Conservation (phyloP, 2,329 filamentous ascomycete genomes). For the Pestalotiopsis sp. region DNA sequence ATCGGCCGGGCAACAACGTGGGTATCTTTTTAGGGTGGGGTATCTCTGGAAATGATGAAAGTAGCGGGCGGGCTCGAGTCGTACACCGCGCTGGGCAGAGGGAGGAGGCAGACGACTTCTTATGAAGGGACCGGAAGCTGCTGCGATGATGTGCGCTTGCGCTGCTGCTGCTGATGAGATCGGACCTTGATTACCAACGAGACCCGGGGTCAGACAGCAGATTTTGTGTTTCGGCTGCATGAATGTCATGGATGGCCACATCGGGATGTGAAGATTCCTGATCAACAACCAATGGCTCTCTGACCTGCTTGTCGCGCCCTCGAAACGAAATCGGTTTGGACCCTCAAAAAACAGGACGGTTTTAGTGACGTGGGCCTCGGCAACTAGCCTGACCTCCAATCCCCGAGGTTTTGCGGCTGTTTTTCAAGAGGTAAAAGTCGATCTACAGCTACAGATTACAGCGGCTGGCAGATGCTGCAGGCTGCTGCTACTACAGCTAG, state of each 20-base stretch:
- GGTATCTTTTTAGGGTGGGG: not conserved
- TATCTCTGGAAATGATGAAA: not conserved
- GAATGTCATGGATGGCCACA: not conserved
- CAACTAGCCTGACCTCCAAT: not conserved
- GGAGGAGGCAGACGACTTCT: not conserved
- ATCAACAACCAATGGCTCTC: not conserved
- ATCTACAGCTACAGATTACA: not conserved
- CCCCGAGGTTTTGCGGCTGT: not conserved
- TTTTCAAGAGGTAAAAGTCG: not conserved
- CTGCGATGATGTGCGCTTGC: not conserved
- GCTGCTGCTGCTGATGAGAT: not conserved
- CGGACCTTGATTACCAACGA: not conserved
- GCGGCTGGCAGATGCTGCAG: not conserved
- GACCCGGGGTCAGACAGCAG: not conserved
- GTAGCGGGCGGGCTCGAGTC: conserved; percentile 1
- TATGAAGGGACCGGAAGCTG: not conserved
- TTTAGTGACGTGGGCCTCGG: conserved; percentile 1
- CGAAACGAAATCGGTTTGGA: conserved; percentile 8
- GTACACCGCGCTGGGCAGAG: not conserved
- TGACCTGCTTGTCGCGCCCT: not conserved
- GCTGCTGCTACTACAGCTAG: not conserved
- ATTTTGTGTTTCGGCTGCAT: conserved; percentile 4
- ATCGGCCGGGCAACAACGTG: not conserved
- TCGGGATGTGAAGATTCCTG: not conserved
- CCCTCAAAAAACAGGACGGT: not conserved